These are phyloP conservation scores for Dovyalis caffra DNA, from an alignment of 345 rosid species.

Conservation along the genomic window DNA sequence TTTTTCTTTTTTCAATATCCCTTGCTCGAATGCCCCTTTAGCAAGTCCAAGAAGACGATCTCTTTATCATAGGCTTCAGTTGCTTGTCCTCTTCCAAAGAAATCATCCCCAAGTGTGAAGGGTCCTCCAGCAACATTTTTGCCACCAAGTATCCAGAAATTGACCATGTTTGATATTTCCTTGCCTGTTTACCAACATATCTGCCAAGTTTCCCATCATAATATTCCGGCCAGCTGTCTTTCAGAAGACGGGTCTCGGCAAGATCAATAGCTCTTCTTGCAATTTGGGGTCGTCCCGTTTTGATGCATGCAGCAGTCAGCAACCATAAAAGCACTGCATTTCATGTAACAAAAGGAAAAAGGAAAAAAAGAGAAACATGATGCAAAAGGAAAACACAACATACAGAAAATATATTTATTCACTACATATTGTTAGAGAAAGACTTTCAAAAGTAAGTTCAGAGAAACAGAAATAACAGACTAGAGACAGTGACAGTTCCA, in stretches of 20 bases:
- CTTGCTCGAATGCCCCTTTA: not conserved
- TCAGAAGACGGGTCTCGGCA: slow-evolving; percentile 26
- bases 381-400: not conserved
- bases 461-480: not conserved
- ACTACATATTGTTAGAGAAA: not conserved
- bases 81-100: slow-evolving; percentile 32
- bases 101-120: slow-evolving; percentile 29
- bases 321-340: slow-evolving; percentile 34
- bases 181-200: slow-evolving; percentile 37
- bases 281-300: slow-evolving; percentile 33
- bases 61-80: slow-evolving; percentile 24
- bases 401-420: not conserved
- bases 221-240: slow-evolving; percentile 40
- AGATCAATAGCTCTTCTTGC: slow-evolving; percentile 36
- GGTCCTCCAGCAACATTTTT: slow-evolving; percentile 38
- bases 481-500: not conserved
- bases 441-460: not conserved
- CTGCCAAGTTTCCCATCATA: slow-evolving; percentile 36
- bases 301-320: slow-evolving; percentile 39
- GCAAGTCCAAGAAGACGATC: slow-evolving; percentile 30
- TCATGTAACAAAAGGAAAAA: not conserved
- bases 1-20: not conserved
- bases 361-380: not conserved
- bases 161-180: slow-evolving; percentile 37
- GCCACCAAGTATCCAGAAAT: slow-evolving; percentile 39